A percentile compares a stretch with the other conserved stretches of the same genome.
phyloP scores from a whole-genome alignment of 139 green algal genomes.

The Pleodorina starrii region DNA sequence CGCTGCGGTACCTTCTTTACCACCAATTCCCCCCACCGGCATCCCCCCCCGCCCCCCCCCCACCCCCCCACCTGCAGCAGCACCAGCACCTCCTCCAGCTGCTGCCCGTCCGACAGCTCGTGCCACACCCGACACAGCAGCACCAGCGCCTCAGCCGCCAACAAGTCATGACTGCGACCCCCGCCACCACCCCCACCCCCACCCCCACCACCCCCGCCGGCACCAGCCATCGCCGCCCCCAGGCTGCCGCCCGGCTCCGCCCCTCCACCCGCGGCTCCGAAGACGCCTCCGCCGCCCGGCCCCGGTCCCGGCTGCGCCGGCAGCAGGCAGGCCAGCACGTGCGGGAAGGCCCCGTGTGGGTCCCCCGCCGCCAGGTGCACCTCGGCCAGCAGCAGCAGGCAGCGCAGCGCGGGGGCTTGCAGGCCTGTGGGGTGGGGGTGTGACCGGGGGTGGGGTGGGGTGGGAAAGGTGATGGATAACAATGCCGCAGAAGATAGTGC shows the following conservation, averaged over 20 bases:
- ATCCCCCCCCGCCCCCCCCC: too few relatives aligned
- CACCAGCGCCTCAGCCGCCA: constrained; percentile 63
- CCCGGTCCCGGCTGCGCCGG: constrained; percentile 25
- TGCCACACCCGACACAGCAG: constrained; percentile 54
- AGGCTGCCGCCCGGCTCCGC: background rate
- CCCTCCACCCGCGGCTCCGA: background rate
- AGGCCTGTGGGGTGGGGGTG: background rate
- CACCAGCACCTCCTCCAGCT: constrained; percentile 45
- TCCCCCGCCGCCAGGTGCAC: constrained; percentile 58
- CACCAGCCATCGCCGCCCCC: background rate
- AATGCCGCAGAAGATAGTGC: too few relatives aligned
- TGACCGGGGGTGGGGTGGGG: too few relatives aligned
- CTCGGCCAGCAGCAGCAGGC: constrained; percentile 70
- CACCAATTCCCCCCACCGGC: too few relatives aligned
- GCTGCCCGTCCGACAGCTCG: constrained; percentile 41
- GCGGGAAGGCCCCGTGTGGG: constrained; percentile 61
- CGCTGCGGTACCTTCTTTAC: too few relatives aligned
- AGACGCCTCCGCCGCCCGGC: background rate
- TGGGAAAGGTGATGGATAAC: too few relatives aligned
- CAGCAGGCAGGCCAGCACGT: constrained; percentile 61
- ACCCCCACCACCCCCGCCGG: background rate
- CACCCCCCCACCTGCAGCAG: constrained; percentile 52
- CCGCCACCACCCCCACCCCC: constrained; percentile 30
- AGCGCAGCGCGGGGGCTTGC: constrained; percentile 53
- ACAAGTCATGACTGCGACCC: constrained; percentile 57